Evolutionary conservation across 352 stramenopile species (phyloP).

Genomic region (Globisporangium splendens): DNA sequence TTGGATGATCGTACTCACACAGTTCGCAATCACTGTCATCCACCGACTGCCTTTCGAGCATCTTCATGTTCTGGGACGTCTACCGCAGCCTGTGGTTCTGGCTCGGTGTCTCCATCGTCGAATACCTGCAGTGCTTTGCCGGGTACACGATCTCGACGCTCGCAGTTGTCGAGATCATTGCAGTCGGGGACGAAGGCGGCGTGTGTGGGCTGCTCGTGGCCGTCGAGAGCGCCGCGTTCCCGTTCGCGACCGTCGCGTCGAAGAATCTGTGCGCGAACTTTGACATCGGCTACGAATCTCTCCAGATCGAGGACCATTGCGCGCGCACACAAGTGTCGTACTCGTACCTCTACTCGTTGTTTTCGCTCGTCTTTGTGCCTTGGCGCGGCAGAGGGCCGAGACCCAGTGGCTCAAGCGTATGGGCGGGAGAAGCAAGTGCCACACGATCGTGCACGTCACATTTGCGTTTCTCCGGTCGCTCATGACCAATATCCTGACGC

Average conservation of each 20-base stretch:
- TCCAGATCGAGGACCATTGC: constrained; percentile 21
- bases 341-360: constrained; percentile 36
- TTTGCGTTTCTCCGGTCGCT: constrained; percentile 46
- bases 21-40: constrained; percentile 29
- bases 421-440: constrained; percentile 27
- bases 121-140: constrained; percentile 31
- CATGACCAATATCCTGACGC: constrained; percentile 52
- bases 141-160: constrained; percentile 43
- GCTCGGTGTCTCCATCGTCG: constrained; percentile 38
- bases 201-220: constrained; percentile 46
- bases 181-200: constrained; percentile 40
- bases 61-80: constrained; percentile 51
- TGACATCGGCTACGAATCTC: constrained; percentile 25
- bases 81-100: constrained; percentile 55
- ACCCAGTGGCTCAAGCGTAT: constrained; percentile 36
- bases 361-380: constrained; percentile 31
- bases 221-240: constrained; percentile 33
- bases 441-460: constrained; percentile 31
- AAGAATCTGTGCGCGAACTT: constrained; percentile 51
- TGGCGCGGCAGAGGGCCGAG: constrained; percentile 37
- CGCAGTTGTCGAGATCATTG: constrained; percentile 43
- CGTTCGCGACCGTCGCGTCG: constrained; percentile 40
- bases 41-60: constrained; percentile 38
- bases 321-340: constrained; percentile 33
- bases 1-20: constrained; percentile 31